These are phyloP conservation scores for Primulina tabacum DNA, from an alignment of 257 asterid genomes.

Conservation along the genomic window DNA sequence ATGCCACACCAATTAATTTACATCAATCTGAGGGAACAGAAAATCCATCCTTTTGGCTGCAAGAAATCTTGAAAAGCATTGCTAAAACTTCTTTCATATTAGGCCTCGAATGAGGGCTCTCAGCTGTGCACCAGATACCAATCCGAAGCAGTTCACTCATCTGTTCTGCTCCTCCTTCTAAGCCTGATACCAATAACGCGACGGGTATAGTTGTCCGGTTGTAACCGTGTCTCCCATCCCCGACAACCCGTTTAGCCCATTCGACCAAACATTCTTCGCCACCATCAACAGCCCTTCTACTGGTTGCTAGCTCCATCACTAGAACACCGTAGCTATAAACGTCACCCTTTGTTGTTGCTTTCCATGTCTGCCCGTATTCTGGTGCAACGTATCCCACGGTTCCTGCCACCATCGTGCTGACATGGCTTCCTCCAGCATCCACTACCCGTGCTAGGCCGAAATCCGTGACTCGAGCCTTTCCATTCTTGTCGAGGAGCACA, in stretches of 20 bases:
- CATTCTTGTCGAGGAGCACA: slow-evolving; percentile 75
- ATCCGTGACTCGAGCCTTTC: slow-evolving; percentile 82
- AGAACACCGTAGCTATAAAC: slow-evolving; percentile 91
- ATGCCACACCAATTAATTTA: not conserved
- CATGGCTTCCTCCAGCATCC: slow-evolving; percentile 69
- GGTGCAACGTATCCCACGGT: slow-evolving; percentile 97
- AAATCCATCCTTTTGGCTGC: slow-evolving; percentile 30
- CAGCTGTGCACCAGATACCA: slow-evolving; percentile 79
- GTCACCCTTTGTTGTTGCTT: slow-evolving; percentile 91
- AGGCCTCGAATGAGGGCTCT: slow-evolving; percentile 70
- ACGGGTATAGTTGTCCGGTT: slow-evolving; percentile 42
- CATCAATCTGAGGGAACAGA: slow-evolving; percentile 31
- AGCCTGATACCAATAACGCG: slow-evolving; percentile 55
- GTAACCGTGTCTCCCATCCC: slow-evolving; percentile 49
- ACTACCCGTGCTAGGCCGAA: slow-evolving; percentile 87
- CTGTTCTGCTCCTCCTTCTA: slow-evolving; percentile 66
- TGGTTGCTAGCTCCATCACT: slow-evolving; percentile 91
- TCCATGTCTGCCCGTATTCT: slow-evolving; percentile 89
- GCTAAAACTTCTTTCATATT: slow-evolving; percentile 83
- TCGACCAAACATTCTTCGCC: slow-evolving; percentile 90
- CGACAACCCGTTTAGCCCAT: slow-evolving; percentile 82
- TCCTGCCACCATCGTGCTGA: slow-evolving; percentile 95
- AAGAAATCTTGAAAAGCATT: slow-evolving; percentile 63
- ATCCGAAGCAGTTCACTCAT: slow-evolving; percentile 69
- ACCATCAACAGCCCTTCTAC: slow-evolving; percentile 83